Percentiles rank a stretch among this genome's conserved stretches.
Conservation (phyloP, 2,329 filamentous ascomycete genomes). For the Colletotrichum echinochloae region DNA sequence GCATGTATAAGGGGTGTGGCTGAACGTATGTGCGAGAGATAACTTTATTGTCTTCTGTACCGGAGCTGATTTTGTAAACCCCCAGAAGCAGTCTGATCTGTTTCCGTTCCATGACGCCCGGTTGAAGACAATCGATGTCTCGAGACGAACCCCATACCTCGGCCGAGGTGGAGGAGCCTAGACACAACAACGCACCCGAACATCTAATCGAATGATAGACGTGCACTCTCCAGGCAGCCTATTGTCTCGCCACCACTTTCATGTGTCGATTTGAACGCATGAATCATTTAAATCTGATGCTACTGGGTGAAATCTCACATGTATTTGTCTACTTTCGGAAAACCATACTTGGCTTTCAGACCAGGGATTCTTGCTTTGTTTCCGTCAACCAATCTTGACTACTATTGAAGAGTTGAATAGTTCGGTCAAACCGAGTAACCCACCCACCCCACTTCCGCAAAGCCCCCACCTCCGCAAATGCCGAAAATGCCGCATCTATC, state of each 20-base stretch:
- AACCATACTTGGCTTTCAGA: background rate
- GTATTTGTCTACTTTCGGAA: background rate
- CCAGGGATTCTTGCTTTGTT: background rate
- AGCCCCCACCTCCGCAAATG: too few relatives aligned
- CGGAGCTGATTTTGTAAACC: too few relatives aligned
- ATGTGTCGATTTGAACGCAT: background rate
- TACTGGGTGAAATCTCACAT: background rate
- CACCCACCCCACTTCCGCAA: too few relatives aligned
- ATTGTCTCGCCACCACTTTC: background rate
- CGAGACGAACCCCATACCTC: background rate
- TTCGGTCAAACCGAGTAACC: background rate
- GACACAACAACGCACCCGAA: background rate
- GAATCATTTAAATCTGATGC: background rate
- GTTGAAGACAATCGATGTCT: background rate
- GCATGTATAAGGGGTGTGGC: background rate
- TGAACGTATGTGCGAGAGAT: background rate
- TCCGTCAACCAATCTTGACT: background rate
- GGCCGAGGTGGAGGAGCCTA: constrained; percentile 12
- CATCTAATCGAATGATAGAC: background rate
- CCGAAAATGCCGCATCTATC: too few relatives aligned
- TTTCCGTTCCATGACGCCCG: background rate
- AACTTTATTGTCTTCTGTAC: background rate
- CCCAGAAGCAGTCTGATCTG: background rate
- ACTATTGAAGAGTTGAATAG: background rate
- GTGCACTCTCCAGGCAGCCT: background rate